Evolutionary conservation across 148 eudicot genomes (phyloP).

Genomic region (Cornus florida): DNA sequence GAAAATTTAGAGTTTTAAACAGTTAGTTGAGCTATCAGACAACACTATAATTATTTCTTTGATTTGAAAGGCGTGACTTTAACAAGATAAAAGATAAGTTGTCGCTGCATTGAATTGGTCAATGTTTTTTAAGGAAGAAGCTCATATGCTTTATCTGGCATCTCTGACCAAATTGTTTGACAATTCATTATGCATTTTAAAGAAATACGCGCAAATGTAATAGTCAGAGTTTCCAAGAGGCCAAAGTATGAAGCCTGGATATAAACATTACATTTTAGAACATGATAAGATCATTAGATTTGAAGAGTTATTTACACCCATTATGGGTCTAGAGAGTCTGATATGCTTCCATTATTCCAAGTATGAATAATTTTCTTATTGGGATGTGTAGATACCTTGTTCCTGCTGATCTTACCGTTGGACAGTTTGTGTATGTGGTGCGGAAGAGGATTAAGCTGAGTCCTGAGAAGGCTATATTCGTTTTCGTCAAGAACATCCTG

Average conservation of each 20-base stretch:
- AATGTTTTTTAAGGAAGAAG: not conserved
- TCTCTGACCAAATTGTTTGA: not conserved
- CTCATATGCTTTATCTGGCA: not conserved
- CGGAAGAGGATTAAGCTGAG: slow-evolving; percentile 52
- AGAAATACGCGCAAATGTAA: not conserved
- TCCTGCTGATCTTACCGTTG: slow-evolving; percentile 55
- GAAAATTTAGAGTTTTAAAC: no score
- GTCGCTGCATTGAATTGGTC: not conserved
- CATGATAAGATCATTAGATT: not conserved
- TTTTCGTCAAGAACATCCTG: slow-evolving; percentile 49
- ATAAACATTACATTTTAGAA: not conserved
- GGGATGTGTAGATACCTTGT: slow-evolving; percentile 44
- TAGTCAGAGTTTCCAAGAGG: not conserved
- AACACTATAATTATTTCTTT: no score
- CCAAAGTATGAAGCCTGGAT: not conserved
- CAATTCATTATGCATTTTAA: not conserved
- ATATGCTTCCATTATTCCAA: not conserved
- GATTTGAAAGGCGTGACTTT: no score
- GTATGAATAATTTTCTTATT: not conserved
- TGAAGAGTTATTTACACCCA: not conserved
- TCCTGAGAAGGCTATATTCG: slow-evolving; percentile 56
- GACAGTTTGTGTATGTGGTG: slow-evolving; percentile 61
- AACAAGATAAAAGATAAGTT: no score
- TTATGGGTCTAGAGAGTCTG: not conserved
- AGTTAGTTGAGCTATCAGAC: no score